These are phyloP conservation scores for Inosperma sp. DNA, from an alignment of 768 basidiomycete species.

Conservation along the genomic window DNA sequence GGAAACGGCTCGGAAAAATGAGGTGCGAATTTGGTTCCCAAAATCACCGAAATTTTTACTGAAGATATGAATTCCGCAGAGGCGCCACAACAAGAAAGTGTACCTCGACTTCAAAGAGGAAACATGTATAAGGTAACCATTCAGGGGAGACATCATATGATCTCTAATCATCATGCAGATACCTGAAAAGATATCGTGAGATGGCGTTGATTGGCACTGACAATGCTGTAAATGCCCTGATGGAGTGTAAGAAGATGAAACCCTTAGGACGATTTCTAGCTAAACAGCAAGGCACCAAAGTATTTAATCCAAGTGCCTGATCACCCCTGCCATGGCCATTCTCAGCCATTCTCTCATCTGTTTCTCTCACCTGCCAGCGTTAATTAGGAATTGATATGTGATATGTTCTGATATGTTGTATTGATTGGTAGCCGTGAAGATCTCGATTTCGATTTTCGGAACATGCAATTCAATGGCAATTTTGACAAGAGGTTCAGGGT, in stretches of 20 bases:
- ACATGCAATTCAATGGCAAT: too few relatives aligned
- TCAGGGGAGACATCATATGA: slow-evolving; percentile 21
- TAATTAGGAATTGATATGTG: too few relatives aligned
- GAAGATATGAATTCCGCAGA: slow-evolving; percentile 33
- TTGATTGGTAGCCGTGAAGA: too few relatives aligned
- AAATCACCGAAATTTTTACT: background rate
- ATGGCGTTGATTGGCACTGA: slow-evolving; percentile 47
- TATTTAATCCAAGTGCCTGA: background rate
- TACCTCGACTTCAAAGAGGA: slow-evolving; percentile 80
- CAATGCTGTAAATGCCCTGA: slow-evolving; percentile 48
- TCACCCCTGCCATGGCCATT: too few relatives aligned
- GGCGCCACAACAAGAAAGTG: slow-evolving; percentile 70
- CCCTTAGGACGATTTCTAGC: slow-evolving; percentile 25
- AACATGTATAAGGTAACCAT: slow-evolving; percentile 41
- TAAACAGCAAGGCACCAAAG: background rate
- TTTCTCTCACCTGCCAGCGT: too few relatives aligned
- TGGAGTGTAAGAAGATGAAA: slow-evolving; percentile 64
- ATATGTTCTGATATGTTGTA: too few relatives aligned
- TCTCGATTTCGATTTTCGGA: too few relatives aligned
- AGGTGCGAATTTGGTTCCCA: slow-evolving; percentile 39
- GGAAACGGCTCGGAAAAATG: slow-evolving; percentile 64
- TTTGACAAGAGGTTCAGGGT: too few relatives aligned
- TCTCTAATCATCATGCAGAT: slow-evolving; percentile 35
- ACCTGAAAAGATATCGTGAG: slow-evolving; percentile 56
- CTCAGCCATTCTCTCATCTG: too few relatives aligned